Base-by-base conservation (phyloP, 139 green algal species). In the Spirogloea muscicola region DNA sequence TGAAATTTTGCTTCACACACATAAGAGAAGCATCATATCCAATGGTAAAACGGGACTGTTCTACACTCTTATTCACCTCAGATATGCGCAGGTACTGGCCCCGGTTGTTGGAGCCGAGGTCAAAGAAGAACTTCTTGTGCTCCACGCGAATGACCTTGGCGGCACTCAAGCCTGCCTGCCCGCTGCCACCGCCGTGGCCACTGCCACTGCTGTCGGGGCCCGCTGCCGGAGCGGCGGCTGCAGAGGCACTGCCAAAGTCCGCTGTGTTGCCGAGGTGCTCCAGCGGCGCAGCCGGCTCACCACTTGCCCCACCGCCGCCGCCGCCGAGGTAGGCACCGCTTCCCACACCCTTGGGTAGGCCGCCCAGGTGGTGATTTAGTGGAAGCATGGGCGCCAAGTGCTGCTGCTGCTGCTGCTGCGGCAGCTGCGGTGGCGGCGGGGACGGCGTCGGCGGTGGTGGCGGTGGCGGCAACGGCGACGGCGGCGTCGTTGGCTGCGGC, bases 111-210 rank as follows among this genome's bases (percentile, higher is more conserved):
- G 33, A 38, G 16, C 73, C 73, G 10, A 77, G 41, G 64, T 81
- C 73, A 3, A 81, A 69, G 73, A 81, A 81, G 65, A 81, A 81
- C 41, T 40, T 10, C 64, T 81, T 81, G 44, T 77, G 63, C 43
- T 77, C 73, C 31, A 64, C 73, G 10, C 73, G 73, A 16, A 81
- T 36, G 6, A 77, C 63, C 36, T 33, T 36, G 21, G 64, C 31
- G 36, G 16, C 68, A 68, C 10, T 52, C 37, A 31, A n/a, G 27
- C 65, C 10, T 6, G 33, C 46, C 46, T 13, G 25, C 43, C 42
- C 42, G n/a, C 27, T 58, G 44, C 63, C 27, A 31, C n/a, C n/a
- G 41, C 63, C 41, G n/a, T n/a, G n/a, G n/a, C n/a, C n/a, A n/a
- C n/a, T n/a, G n/a, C n/a, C n/a, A n/a, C n/a, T n/a, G n/a, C n/a